phyloP scores from a whole-genome alignment of 169 alveolate genomes.

The Plasmodium yoelii region DNA sequence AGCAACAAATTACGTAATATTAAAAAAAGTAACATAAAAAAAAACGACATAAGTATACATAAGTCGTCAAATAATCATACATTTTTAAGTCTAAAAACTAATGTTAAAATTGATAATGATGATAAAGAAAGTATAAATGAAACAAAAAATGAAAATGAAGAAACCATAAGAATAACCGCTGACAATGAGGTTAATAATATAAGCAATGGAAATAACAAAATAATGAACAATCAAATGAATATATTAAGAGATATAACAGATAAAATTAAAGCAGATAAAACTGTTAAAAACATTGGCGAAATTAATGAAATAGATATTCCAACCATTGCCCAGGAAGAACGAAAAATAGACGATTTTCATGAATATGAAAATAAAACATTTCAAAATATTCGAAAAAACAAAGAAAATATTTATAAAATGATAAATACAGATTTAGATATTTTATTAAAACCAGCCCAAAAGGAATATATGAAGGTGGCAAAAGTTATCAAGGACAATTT shows the following conservation, averaged over 20 bases:
- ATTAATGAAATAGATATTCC: conserved; percentile 35
- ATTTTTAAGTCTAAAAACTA: conserved; percentile 21
- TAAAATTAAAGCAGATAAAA: conserved; percentile 29
- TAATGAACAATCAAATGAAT: conserved; percentile 23
- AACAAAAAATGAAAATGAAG: not conserved
- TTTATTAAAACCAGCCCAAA: conserved; percentile 62
- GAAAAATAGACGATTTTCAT: conserved; percentile 63
- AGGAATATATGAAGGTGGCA: conserved; percentile 69
- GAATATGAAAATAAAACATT: conserved; percentile 58
- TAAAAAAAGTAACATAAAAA: not conserved
- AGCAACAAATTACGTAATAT: conserved; percentile 8
- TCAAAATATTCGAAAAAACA: conserved; percentile 27
- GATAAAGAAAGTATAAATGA: not conserved
- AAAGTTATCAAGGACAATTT: conserved; percentile 39
- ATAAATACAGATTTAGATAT: conserved; percentile 59
- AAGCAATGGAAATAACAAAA: not conserved
- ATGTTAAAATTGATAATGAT: not conserved
- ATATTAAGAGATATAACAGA: conserved; percentile 55
- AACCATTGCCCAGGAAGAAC: conserved; percentile 55
- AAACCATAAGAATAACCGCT: not conserved
- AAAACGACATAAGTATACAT: not conserved
- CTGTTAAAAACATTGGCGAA: not conserved
- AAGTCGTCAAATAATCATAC: conserved; percentile 6
- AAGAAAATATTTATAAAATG: conserved; percentile 52
- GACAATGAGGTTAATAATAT: not conserved